Conservation (phyloP, 306 rosid genomes). For the Acacia crassicarpa region DNA sequence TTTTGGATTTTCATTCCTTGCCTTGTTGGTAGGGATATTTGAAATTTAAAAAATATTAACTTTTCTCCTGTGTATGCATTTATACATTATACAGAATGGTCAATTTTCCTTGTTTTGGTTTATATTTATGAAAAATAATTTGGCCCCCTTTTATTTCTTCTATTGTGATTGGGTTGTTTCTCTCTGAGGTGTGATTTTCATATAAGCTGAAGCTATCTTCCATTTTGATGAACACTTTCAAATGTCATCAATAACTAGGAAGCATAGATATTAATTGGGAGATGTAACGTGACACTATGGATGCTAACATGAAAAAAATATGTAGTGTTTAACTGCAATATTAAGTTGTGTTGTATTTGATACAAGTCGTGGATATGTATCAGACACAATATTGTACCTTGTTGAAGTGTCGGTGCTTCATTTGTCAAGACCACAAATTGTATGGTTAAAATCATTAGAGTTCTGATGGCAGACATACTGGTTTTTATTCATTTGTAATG, state of each 20-base stretch:
- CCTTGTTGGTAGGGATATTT: neutral
- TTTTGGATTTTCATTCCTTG: conserved; percentile 10
- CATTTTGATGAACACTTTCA: conserved; percentile 20
- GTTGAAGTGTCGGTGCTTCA: neutral
- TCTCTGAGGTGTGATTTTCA: conserved; percentile 12
- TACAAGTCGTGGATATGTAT: neutral
- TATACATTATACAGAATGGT: conserved; percentile 13
- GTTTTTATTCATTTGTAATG: conserved; percentile 6
- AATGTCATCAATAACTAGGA: neutral
- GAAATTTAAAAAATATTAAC: neutral
- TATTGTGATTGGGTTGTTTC: conserved; percentile 18
- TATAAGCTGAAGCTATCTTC: conserved; percentile 18
- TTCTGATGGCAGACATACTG: neutral
- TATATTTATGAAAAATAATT: conserved; percentile 14
- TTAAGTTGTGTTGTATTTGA: neutral
- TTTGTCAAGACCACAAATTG: conserved; percentile 21
- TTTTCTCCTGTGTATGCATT: conserved; percentile 19
- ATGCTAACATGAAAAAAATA: neutral
- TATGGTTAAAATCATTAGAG: conserved; percentile 24
- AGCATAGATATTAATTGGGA: neutral
- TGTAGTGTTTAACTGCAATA: neutral
- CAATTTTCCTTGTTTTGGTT: conserved; percentile 21
- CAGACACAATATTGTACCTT: neutral
- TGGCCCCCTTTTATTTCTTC: conserved; percentile 7
- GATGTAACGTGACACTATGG: neutral